Evolutionary conservation across 2,329 filamentous ascomycete species (phyloP).

Genomic region (Colletotrichum sp.): DNA sequence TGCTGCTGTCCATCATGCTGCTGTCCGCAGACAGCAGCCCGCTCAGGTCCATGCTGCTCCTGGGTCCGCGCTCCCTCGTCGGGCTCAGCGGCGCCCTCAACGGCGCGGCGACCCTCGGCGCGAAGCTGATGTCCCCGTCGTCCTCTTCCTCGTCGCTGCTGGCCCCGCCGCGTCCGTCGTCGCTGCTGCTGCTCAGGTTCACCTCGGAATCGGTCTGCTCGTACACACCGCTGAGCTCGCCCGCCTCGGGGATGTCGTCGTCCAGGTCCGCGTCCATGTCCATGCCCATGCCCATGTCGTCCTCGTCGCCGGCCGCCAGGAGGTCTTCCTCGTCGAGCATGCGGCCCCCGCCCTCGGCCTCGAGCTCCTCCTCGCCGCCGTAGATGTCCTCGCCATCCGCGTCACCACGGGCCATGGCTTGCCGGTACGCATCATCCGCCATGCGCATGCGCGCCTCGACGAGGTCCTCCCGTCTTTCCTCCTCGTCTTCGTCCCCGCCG

Average conservation of each 20-base stretch:
- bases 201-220: constrained; percentile 81
- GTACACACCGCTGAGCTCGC: constrained; percentile 61
- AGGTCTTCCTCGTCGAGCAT: constrained; percentile 70
- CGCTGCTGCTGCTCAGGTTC: constrained; percentile 54
- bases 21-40: constrained; percentile 61
- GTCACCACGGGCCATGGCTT: constrained; percentile 59
- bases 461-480: constrained; percentile 52
- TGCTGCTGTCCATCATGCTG: constrained; percentile 54
- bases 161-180: background rate
- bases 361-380: constrained; percentile 57
- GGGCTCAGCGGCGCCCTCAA: constrained; percentile 41
- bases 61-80: constrained; percentile 32
- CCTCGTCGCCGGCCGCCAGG: constrained; percentile 28
- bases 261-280: constrained; percentile 75
- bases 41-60: constrained; percentile 62
- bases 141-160: constrained; percentile 25
- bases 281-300: constrained; percentile 43
- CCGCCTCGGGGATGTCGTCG: constrained; percentile 71
- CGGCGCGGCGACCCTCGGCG: constrained; percentile 35
- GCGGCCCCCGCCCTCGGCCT: constrained; percentile 61
- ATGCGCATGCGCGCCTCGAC: constrained; percentile 54
- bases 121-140: constrained; percentile 42
- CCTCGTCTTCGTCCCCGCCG: constrained; percentile 33
- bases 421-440: constrained; percentile 66
- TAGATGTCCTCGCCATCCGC: constrained; percentile 55